These are phyloP conservation scores for Castanopsis chinensis DNA, from an alignment of 306 rosid species.

Conservation along the genomic window DNA sequence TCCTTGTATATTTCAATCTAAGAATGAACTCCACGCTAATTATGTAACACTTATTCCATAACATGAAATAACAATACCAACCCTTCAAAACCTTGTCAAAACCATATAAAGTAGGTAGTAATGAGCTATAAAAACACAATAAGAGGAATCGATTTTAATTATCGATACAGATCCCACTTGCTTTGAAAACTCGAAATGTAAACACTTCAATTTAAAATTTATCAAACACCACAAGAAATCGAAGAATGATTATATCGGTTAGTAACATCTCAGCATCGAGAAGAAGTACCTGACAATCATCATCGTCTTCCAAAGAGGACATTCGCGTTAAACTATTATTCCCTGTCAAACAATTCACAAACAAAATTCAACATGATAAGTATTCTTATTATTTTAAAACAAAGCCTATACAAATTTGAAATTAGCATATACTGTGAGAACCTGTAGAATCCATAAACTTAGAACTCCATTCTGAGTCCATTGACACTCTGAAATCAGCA, in stretches of 20 bases:
- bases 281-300: slow-evolving; percentile 36
- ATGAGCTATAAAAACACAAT: not conserved
- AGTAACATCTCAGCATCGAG: not conserved
- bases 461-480: slow-evolving; percentile 39
- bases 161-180: not conserved
- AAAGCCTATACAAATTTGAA: slow-evolving; percentile 11
- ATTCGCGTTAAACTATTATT: slow-evolving; percentile 28
- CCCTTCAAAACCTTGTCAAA: not conserved
- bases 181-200: not conserved
- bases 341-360: slow-evolving; percentile 32
- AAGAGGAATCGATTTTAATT: not conserved
- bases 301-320: slow-evolving; percentile 35
- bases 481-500: slow-evolving; percentile 19
- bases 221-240: not conserved
- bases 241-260: not conserved
- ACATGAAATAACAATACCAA: not conserved
- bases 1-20: not conserved
- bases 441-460: slow-evolving; percentile 22
- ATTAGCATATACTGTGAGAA: slow-evolving; percentile 47
- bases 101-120: not conserved
- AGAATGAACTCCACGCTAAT: not conserved
- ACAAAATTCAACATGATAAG: not conserved
- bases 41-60: not conserved
- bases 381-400: not conserved
- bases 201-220: not conserved